phyloP scores from a whole-genome alignment of 1,284 basidiomycete species.

The Ganoderma lingzhi region DNA sequence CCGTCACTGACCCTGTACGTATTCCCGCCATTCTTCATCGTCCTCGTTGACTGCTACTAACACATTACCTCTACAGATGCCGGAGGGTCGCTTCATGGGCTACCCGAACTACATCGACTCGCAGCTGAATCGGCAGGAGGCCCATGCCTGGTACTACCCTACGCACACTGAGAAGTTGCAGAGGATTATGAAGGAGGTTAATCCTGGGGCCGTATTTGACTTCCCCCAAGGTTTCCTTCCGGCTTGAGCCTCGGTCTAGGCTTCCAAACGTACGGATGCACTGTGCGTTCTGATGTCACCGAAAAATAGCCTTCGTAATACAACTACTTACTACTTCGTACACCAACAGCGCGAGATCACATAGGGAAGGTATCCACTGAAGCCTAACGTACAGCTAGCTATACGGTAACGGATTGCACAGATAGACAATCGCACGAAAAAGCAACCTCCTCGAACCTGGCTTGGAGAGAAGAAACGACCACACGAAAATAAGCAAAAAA shows the following conservation, averaged over 20 bases:
- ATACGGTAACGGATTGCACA: no score
- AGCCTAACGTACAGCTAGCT: not conserved
- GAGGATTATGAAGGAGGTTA: constrained; percentile 2
- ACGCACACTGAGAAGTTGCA: constrained; percentile 4
- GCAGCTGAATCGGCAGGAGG: constrained; percentile 4
- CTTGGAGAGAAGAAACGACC: not conserved
- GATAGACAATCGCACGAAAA: not conserved
- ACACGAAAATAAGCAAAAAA: not conserved
- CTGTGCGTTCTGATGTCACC: no score
- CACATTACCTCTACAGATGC: not conserved
- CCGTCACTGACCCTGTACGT: constrained; percentile 6
- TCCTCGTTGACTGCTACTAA: not conserved
- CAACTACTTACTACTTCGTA: not conserved
- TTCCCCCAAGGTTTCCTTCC: constrained; percentile 9
- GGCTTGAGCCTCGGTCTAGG: not conserved
- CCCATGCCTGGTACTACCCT: constrained; percentile 11
- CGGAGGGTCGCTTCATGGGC: constrained; percentile 8
- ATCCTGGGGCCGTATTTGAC: constrained; percentile 4
- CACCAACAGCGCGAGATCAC: not conserved
- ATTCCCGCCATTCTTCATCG: not conserved
- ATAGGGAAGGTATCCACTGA: no score
- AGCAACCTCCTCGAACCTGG: not conserved
- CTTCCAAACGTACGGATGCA: no score
- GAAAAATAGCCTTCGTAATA: not conserved
- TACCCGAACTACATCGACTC: constrained; percentile 12